Evolutionary conservation across 164 flowering plant genomes (phyloP).

Genomic region (Vitis rupestris): DNA sequence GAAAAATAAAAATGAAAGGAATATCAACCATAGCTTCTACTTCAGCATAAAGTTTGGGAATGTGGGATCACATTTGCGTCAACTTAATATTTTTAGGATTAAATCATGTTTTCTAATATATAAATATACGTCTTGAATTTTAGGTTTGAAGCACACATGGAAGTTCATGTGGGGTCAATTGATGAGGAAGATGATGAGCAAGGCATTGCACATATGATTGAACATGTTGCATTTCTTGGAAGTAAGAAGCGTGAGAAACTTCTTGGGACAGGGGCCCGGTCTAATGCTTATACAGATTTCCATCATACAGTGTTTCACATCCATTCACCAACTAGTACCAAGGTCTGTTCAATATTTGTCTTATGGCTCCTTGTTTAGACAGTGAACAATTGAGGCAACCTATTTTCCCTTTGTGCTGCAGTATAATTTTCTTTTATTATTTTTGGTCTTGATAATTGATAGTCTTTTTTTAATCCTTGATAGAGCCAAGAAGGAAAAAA

Average conservation of each 20-base stretch:
- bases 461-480: too few relatives aligned
- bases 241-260: slow-evolving; percentile 99
- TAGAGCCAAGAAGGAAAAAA: too few relatives aligned
- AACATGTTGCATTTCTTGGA: slow-evolving; percentile 98
- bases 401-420: too few relatives aligned
- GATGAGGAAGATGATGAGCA: slow-evolving; percentile 99
- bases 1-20: too few relatives aligned
- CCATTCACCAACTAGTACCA: slow-evolving; percentile 82
- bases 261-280: slow-evolving; percentile 97
- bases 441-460: too few relatives aligned
- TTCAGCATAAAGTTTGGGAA: too few relatives aligned
- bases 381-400: too few relatives aligned
- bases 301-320: slow-evolving; percentile 99
- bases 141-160: slow-evolving; percentile 99
- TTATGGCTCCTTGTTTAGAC: background rate
- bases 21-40: too few relatives aligned
- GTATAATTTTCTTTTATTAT: too few relatives aligned
- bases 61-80: too few relatives aligned
- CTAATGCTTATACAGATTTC: slow-evolving; percentile 99
- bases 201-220: slow-evolving; percentile 99
- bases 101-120: background rate
- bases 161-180: slow-evolving; percentile 97
- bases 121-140: slow-evolving; percentile 1
- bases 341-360: slow-evolving; percentile 46
- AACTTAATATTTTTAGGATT: too few relatives aligned